Conservation (phyloP, 371 early-diverging fungal species). For the Capillidium heterosporum region DNA sequence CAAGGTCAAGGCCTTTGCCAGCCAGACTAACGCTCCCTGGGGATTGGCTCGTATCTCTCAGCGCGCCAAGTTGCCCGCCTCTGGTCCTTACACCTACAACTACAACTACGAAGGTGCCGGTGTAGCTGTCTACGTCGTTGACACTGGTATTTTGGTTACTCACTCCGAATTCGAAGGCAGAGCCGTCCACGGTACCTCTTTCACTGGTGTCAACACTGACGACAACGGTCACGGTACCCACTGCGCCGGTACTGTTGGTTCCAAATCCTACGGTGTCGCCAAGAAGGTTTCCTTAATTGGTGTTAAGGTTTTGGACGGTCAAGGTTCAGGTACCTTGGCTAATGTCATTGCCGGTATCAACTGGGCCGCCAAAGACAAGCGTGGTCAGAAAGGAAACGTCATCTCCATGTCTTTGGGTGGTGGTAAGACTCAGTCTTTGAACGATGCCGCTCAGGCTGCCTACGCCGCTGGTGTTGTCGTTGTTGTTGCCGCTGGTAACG, state of each 20-base stretch:
- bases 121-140: slow-evolving; percentile 36
- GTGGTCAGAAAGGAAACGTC: slow-evolving; percentile 6
- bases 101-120: slow-evolving; percentile 7
- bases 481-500: slow-evolving; percentile 47
- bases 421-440: slow-evolving; percentile 8
- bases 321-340: slow-evolving; percentile 11
- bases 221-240: slow-evolving; percentile 43
- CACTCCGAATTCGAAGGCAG: slow-evolving; percentile 47
- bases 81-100: neutral
- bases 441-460: slow-evolving; percentile 17
- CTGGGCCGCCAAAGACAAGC: neutral
- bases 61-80: no score
- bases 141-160: slow-evolving; percentile 29
- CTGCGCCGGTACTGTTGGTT: slow-evolving; percentile 10
- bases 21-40: neutral
- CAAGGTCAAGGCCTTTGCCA: neutral
- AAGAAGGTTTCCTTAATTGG: slow-evolving; percentile 55
- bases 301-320: slow-evolving; percentile 41
- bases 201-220: slow-evolving; percentile 26
- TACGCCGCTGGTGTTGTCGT: slow-evolving; percentile 23
- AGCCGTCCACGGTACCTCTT: slow-evolving; percentile 55
- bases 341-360: slow-evolving; percentile 11
- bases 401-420: slow-evolving; percentile 38
- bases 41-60: slow-evolving; percentile 2
- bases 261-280: neutral